Base-by-base conservation (phyloP, 1,139 yeast genomes). In the Pneumocystis wakefieldiae region DNA sequence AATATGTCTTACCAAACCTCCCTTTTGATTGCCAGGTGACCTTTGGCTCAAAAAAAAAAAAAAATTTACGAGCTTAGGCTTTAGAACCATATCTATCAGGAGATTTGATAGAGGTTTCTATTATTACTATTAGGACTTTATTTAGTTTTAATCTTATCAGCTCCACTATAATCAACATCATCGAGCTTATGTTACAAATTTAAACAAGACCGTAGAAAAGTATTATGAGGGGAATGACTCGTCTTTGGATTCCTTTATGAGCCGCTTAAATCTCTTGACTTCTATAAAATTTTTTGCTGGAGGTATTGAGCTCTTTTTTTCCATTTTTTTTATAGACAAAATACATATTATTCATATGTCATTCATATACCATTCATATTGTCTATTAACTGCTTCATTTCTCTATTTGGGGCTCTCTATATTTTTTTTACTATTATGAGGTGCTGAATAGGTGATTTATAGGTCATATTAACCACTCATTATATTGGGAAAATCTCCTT, bases 281-380 rank as follows among this genome's bases (percentile, higher is more conserved):
- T 80, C 82, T 71, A 84, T 91, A 78, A 89, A 87, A 75, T 91
- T 91, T 83, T 94, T 90, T 75, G 96, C 95, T 68, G 97, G 97
- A 74, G 97, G 97, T 32, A 19, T 12, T 48, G 4, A 28, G 10
- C 12, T 17, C 8, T 39, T 10, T 12, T 57, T 2, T 28, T 39
- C 4, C 7, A 32, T 5, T 32, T 32, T 32, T 32, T 32, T 32
- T 32, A 7, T 32, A 32, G 4, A 32, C 7, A 32, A 32, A 3
- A 28, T 28, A 28, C 4, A 32, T 32, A 32, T 32, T 32, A 32
- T 32, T n/a, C n/a, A n/a, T n/a, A n/a, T n/a, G n/a, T n/a, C n/a
- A n/a, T n/a, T n/a, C n/a, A n/a, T n/a, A n/a, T n/a, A n/a, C n/a
- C n/a, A n/a, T n/a, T n/a, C n/a, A n/a, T n/a, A n/a, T n/a, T n/a